Conservation (phyloP, 768 basidiomycete species). For the Udeniomyces megalosporus region DNA sequence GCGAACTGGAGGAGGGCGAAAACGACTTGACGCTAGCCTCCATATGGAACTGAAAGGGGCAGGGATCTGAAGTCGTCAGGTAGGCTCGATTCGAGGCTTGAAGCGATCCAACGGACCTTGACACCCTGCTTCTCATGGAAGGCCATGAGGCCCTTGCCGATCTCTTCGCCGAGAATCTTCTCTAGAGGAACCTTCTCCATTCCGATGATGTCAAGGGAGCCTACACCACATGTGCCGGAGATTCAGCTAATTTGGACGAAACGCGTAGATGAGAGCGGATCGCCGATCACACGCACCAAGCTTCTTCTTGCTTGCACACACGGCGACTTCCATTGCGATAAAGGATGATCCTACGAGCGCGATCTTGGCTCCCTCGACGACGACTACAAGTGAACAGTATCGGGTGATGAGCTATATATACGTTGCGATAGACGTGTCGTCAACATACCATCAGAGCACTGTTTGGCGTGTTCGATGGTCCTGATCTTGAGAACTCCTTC, state of each 20-base stretch:
- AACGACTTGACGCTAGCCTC: slow-evolving; percentile 51
- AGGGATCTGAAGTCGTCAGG: background rate
- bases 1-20: background rate
- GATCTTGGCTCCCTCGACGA: slow-evolving; percentile 52
- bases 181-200: slow-evolving; percentile 70
- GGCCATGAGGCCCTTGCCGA: slow-evolving; percentile 65
- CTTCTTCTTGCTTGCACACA: slow-evolving; percentile 53
- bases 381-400: slow-evolving; percentile 7
- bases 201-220: slow-evolving; percentile 46
- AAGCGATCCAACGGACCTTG: background rate
- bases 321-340: slow-evolving; percentile 79
- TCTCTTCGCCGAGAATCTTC: slow-evolving; percentile 57
- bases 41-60: slow-evolving; percentile 48
- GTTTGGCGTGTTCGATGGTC: slow-evolving; percentile 50
- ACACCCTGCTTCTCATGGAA: slow-evolving; percentile 52
- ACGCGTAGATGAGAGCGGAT: no score
- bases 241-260: no score
- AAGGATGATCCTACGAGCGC: slow-evolving; percentile 80
- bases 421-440: slow-evolving; percentile 1
- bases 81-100: background rate
- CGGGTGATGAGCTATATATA: background rate
- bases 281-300: slow-evolving; percentile 45
- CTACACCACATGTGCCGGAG: background rate
- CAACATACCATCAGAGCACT: slow-evolving; percentile 42
- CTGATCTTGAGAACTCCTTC: slow-evolving; percentile 65